Conservation (phyloP, 2,329 filamentous ascomycete species). For the Cladophialophora exuberans region DNA sequence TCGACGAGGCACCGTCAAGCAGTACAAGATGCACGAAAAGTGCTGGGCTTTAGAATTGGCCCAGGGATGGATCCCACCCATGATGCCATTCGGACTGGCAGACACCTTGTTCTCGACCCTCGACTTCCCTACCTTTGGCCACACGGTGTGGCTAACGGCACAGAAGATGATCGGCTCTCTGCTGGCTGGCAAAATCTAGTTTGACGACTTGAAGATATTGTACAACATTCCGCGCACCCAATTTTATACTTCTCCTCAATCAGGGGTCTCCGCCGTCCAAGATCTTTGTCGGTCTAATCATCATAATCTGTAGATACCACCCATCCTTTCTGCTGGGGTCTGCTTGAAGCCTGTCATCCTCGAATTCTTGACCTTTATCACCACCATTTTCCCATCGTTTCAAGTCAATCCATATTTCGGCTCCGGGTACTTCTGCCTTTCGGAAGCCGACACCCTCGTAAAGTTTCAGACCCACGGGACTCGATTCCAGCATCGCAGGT, state of each 20-base stretch:
- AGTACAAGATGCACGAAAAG: slow-evolving; percentile 76
- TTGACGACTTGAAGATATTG: background rate
- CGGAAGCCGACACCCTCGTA: slow-evolving; percentile 23
- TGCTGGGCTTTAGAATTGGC: slow-evolving; percentile 86
- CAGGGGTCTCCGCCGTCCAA: background rate
- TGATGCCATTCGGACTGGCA: slow-evolving; percentile 88
- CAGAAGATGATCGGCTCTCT: slow-evolving; percentile 77
- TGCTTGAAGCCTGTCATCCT: background rate
- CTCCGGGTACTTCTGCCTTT: background rate
- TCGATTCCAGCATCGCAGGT: slow-evolving; percentile 21
- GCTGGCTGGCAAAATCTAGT: slow-evolving; percentile 65
- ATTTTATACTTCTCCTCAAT: too few species aligned
- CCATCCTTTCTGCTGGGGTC: slow-evolving; percentile 6
- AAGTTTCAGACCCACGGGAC: slow-evolving; percentile 17
- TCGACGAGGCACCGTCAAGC: slow-evolving; percentile 71
- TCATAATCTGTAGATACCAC: slow-evolving; percentile 23
- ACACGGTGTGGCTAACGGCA: slow-evolving; percentile 73
- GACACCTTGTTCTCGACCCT: slow-evolving; percentile 79
- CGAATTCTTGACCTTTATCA: slow-evolving; percentile 24
- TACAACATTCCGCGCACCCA: too few species aligned
- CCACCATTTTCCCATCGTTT: slow-evolving; percentile 19
- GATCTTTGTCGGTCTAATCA: slow-evolving; percentile 11
- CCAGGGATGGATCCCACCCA: slow-evolving; percentile 86
- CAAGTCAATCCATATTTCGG: slow-evolving; percentile 25
- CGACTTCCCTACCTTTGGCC: slow-evolving; percentile 83